Base-by-base conservation (phyloP, 208 protist species). In the Trypanosoma rangeli region DNA sequence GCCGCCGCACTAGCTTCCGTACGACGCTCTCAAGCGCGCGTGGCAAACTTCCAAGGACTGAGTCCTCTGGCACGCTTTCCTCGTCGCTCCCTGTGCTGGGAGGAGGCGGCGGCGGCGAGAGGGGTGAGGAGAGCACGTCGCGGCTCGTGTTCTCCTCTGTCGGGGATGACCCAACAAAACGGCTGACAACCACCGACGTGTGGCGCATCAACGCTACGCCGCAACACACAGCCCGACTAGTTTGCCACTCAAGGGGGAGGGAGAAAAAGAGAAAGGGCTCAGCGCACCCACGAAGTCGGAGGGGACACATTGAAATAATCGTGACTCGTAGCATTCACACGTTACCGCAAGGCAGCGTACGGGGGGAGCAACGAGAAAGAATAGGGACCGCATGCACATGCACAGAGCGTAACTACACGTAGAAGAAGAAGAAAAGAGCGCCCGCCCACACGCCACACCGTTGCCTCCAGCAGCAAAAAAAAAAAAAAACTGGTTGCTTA, bases 391-490 rank as follows among this genome's bases (percentile, higher is more conserved):
- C 42, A 18, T 9, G 15, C 42, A 46, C 12, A 46, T 9, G 15
- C 8, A 5, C 42, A 46, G 13, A 46, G 33, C 33, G 33, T 37
- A 37, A 7, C 4, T 37, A 7, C 8, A 37, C 31, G 15, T 1
- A 76, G 73, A 73, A 61, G 31, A 46, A 83, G 60, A 44, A 74
- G 54, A 55, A 74, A 48, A 68, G 69, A 73, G 48, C 59, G 13
- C 37, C 22, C 65, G 64, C 24, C 55, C 42, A 67, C 9, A 56
- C 24, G 9, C n/a, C 5, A n/a, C 49, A 1, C 49, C 49, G 12
- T 53, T 20, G 7, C 49, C 18, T 26, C 20, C 16, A 4, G 22
- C n/a, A 68, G 46, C 35, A 33, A 31, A 18, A 61, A 39, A 33
- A 31, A 18, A 61, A 39, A 46, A 63, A 42, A 56, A 54, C 0